These are phyloP conservation scores for Epichloe bromicola DNA, from an alignment of 2,329 filamentous ascomycete species.

Conservation along the genomic window DNA sequence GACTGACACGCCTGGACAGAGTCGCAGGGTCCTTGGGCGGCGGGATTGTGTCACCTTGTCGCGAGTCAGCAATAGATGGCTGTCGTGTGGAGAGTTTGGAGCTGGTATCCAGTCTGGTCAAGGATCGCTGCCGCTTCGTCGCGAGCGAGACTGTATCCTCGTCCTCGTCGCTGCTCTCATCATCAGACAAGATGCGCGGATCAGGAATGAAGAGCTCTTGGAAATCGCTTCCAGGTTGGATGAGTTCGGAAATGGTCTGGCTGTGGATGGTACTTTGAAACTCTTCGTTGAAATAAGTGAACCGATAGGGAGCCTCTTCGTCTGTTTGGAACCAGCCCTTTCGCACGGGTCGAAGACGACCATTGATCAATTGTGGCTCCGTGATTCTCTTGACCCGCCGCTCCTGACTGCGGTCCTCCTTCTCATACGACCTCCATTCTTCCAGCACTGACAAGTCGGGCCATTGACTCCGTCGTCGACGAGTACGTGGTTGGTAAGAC, in stretches of 20 bases:
- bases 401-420: slow-evolving; percentile 67
- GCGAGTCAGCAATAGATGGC: slow-evolving; percentile 26
- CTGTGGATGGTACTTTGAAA: slow-evolving; percentile 93
- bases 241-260: slow-evolving; percentile 83
- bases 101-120: slow-evolving; percentile 21
- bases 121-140: slow-evolving; percentile 12
- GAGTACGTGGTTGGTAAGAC: slow-evolving; percentile 21
- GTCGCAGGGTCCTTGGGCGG: slow-evolving; percentile 18
- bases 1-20: slow-evolving; percentile 35
- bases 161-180: slow-evolving; percentile 52
- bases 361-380: slow-evolving; percentile 85
- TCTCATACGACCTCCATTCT: slow-evolving; percentile 83
- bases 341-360: slow-evolving; percentile 68
- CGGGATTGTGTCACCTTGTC: slow-evolving; percentile 15
- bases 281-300: slow-evolving; percentile 98
- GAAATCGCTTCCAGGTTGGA: slow-evolving; percentile 76
- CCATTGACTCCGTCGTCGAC: slow-evolving; percentile 63
- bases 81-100: slow-evolving; percentile 34
- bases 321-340: slow-evolving; percentile 75
- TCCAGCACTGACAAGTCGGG: slow-evolving; percentile 75
- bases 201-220: slow-evolving; percentile 84
- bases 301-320: slow-evolving; percentile 84
- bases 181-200: slow-evolving; percentile 60
- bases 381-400: slow-evolving; percentile 82
- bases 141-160: slow-evolving; percentile 18